A percentile compares a stretch with the other conserved stretches of the same genome.
phyloP scores from a whole-genome alignment of 768 basidiomycete species.

The Phallus indusiatus region DNA sequence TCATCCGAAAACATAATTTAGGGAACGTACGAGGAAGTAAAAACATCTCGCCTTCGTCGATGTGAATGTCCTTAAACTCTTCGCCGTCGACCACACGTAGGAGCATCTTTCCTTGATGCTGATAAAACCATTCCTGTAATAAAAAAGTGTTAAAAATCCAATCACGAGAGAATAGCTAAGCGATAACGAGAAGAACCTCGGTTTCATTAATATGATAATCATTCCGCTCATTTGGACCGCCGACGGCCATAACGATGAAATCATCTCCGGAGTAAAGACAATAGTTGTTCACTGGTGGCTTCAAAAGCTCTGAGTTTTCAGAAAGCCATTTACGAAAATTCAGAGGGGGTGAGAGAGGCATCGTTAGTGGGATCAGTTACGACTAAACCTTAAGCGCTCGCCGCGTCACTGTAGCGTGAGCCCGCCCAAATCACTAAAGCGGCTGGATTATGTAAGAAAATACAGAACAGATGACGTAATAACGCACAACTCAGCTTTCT shows the following conservation, averaged over 20 bases:
- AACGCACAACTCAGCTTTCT: no score
- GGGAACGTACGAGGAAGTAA: constrained; percentile 66
- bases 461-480: no score
- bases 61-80: constrained; percentile 73
- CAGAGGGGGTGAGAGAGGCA: constrained; percentile 74
- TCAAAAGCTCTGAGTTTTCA: constrained; percentile 68
- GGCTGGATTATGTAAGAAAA: no score
- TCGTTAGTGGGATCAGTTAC: constrained; percentile 21
- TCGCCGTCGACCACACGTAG: constrained; percentile 78
- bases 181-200: no score
- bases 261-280: constrained; percentile 76
- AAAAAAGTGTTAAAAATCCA: neutral
- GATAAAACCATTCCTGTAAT: constrained; percentile 99
- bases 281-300: constrained; percentile 91
- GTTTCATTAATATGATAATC: constrained; percentile 49
- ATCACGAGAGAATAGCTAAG: no score
- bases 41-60: constrained; percentile 97
- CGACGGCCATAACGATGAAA: constrained; percentile 92
- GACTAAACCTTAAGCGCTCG: no score
- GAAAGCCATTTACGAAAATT: constrained; percentile 87
- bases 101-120: constrained; percentile 89
- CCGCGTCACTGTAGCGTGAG: no score
- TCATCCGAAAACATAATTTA: neutral
- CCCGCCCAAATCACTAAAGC: no score
- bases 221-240: constrained; percentile 89